Conservation (phyloP, 306 rosid genomes). For the Nissolia schottii region DNA sequence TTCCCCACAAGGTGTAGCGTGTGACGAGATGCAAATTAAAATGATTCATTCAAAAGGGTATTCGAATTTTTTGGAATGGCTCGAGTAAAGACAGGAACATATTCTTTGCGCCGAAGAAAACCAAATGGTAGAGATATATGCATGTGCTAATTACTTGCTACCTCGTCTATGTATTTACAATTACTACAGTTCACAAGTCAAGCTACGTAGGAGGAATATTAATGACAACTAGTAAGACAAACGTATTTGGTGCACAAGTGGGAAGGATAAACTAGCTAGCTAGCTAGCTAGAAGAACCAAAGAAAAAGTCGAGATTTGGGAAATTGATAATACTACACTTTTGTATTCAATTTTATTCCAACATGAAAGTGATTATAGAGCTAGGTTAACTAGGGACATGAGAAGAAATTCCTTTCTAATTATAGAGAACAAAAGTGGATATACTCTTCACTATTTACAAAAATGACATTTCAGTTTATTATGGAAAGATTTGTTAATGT, state of each 20-base stretch:
- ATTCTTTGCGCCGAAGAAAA: slow-evolving; percentile 17
- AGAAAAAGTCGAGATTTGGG: neutral
- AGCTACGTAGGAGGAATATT: neutral
- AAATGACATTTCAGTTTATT: too few relatives aligned
- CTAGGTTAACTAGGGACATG: too few relatives aligned
- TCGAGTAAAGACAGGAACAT: slow-evolving; percentile 8
- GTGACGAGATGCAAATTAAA: neutral
- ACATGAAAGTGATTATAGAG: neutral
- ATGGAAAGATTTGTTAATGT: too few relatives aligned
- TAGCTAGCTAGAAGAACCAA: too few relatives aligned
- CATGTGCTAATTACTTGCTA: slow-evolving; percentile 9
- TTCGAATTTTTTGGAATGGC: neutral
- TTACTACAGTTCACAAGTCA: neutral
- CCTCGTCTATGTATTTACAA: neutral
- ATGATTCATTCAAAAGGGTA: neutral
- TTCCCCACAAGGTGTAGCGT: neutral
- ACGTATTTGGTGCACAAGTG: too few relatives aligned
- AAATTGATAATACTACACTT: neutral
- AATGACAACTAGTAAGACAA: neutral
- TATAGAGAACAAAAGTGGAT: too few relatives aligned
- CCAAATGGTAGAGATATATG: neutral
- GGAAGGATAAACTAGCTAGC: neutral
- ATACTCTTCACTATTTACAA: too few relatives aligned
- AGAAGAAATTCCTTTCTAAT: too few relatives aligned
- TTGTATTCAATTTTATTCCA: neutral